These are phyloP conservation scores for Clausena lansium DNA, from an alignment of 345 rosid genomes.

Conservation along the genomic window DNA sequence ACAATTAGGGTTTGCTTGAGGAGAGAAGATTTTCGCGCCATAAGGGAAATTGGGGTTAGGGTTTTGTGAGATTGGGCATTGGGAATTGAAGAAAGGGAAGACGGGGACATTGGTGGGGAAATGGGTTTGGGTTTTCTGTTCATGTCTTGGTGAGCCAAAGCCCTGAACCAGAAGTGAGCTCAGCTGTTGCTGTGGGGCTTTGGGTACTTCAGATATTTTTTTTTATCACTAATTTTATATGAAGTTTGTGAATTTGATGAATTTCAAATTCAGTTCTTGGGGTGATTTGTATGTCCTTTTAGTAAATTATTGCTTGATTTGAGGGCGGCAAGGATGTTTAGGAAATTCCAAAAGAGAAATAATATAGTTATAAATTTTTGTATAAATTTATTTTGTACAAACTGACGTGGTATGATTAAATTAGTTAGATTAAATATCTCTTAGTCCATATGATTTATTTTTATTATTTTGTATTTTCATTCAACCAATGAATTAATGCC, in stretches of 20 bases:
- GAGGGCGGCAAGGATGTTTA: background rate
- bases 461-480: no score
- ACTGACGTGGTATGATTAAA: no score
- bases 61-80: background rate
- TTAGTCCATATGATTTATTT: no score
- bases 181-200: background rate
- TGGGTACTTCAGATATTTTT: no score
- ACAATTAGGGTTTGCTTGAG: constrained; percentile 53
- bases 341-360: no score
- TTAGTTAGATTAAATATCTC: no score
- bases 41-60: constrained; percentile 12
- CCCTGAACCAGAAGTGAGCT: background rate
- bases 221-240: background rate
- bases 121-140: constrained; percentile 21
- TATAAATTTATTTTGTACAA: no score
- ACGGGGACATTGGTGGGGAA: background rate
- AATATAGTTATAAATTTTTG: no score
- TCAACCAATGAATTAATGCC: no score
- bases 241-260: background rate
- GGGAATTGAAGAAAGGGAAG: constrained; percentile 1
- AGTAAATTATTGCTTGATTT: background rate
- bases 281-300: background rate
- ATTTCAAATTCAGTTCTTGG: background rate
- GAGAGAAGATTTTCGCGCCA: constrained; percentile 82
- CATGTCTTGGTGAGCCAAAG: background rate